A percentile compares a stretch with the other conserved stretches of the same genome.
These are phyloP conservation scores for Colletotrichum sp. DNA, from an alignment of 2,329 filamentous ascomycete genomes.

Conservation along the genomic window DNA sequence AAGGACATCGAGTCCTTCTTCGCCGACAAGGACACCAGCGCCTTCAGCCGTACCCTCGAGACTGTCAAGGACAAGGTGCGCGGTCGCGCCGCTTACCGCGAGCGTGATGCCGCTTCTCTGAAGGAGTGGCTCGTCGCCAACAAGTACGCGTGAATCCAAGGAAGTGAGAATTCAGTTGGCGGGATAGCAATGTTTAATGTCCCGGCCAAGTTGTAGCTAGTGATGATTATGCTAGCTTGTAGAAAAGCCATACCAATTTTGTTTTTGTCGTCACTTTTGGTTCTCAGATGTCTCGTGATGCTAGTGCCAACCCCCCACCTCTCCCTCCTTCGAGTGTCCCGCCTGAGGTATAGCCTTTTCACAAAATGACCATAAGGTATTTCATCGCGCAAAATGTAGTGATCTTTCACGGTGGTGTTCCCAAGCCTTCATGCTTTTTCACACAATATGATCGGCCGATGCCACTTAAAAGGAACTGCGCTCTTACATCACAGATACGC, in stretches of 20 bases:
- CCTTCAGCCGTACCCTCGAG: slow-evolving; percentile 84
- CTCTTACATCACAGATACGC: too few species aligned
- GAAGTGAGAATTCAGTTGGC: neutral
- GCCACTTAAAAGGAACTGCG: too few species aligned
- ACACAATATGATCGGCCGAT: too few species aligned
- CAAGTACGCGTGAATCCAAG: slow-evolving; percentile 37
- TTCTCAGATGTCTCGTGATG: too few species aligned
- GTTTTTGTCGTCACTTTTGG: neutral
- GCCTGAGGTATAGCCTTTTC: too few species aligned
- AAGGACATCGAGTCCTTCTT: slow-evolving; percentile 88
- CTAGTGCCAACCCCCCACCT: too few species aligned
- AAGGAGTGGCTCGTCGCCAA: slow-evolving; percentile 78
- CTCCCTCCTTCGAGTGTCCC: too few species aligned
- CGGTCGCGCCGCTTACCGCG: slow-evolving; percentile 81
- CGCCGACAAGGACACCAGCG: slow-evolving; percentile 80
- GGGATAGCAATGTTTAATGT: neutral
- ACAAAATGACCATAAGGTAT: too few species aligned
- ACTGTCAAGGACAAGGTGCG: slow-evolving; percentile 87
- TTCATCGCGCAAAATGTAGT: too few species aligned
- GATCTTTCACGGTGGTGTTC: too few species aligned
- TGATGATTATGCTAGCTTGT: neutral
- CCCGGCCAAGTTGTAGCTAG: slow-evolving; percentile 2
- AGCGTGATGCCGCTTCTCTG: slow-evolving; percentile 74
- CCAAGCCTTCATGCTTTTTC: too few species aligned
- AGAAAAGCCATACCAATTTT: neutral